Evolutionary conservation across 371 early-diverging fungal genomes (phyloP).

Genomic region (Chytridium lagenaria): DNA sequence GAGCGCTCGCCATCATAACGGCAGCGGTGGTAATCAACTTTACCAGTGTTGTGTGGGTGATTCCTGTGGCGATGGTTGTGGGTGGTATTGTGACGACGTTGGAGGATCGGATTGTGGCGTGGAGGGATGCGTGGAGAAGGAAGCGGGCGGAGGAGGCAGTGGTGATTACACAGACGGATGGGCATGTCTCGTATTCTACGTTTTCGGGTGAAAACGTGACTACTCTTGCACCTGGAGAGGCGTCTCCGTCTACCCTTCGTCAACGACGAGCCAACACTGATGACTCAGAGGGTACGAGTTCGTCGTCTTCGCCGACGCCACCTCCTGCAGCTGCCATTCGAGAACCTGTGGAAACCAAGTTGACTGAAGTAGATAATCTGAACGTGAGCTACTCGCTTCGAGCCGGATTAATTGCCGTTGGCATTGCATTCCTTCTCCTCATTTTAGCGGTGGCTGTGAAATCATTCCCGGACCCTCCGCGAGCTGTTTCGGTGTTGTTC

Average conservation of each 20-base stretch:
- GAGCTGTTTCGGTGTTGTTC: conserved; percentile 43
- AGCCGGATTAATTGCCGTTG: conserved; percentile 50
- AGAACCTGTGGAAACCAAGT: no score
- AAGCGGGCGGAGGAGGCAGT: background rate
- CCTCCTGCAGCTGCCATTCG: no score
- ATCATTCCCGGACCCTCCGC: conserved; percentile 30
- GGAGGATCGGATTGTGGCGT: no score
- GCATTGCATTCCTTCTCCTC: conserved; percentile 51
- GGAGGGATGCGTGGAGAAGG: background rate
- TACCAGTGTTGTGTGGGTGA: conserved; percentile 53
- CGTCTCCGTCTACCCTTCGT: no score
- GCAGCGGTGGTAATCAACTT: conserved; percentile 53
- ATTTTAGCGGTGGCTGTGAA: conserved; percentile 54
- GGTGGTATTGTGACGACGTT: conserved; percentile 57
- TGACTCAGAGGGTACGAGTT: no score
- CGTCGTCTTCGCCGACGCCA: no score
- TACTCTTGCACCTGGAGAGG: no score
- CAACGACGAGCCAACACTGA: no score
- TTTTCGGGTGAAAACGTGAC: no score
- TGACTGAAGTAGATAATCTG: conserved; percentile 31
- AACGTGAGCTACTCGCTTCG: conserved; percentile 50
- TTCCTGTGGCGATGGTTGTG: conserved; percentile 60
- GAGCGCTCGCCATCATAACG: conserved; percentile 45
- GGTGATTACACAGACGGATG: no score
- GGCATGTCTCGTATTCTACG: no score